Base-by-base conservation (phyloP, 495 filamentous ascomycete genomes). In the Aspergillus olivimuriae region DNA sequence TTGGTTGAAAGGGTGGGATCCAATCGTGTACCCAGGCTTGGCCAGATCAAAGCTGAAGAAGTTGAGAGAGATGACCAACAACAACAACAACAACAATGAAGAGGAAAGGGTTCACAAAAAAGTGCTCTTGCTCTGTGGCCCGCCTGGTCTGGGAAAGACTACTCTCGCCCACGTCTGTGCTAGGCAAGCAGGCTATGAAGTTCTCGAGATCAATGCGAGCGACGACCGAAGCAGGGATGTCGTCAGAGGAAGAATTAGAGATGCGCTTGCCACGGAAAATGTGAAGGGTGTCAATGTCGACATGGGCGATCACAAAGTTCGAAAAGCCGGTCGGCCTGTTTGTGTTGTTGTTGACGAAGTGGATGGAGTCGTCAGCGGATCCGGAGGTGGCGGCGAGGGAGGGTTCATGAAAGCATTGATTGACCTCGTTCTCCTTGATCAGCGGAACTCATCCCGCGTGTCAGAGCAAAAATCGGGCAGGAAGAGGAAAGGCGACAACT, bases 291-390 rank as follows among this genome's bases (percentile, higher is more conserved):
- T 89, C 30, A 80, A 82, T 40, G 74, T 83, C 30, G 81, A 74
- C 48, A 79, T 79, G 26, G 70, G 70, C 7, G 64, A 71, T 6
- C 75, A 76, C 44, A 83, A 86, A 48, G 72, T 81, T 4, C 75
- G 80, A 37, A 86, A 85, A 52, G 74, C 82, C n/a, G 87, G 83
- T 10, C 84, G 81, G 43, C 92, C 92, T 9, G 82, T 96, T 1
- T 97, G 92, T 54, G 82, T 98, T 4, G 79, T 98, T 8, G 86
- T 98, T 1, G 92, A 98, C 56, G 92, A 98, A 63, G 91, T 96
- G 4, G 92, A 98, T 57, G 92, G 92, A 34, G 91, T 92, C 4
- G 86, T 90, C 30, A 73, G 79, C 26, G 88, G 92, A 14, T 81
- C 80, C 44, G 83, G 85, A 12, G 81, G 67, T 16, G 62, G 70